These are phyloP conservation scores for Moesziomyces sp. DNA, from an alignment of 1,284 basidiomycete species.

Conservation along the genomic window DNA sequence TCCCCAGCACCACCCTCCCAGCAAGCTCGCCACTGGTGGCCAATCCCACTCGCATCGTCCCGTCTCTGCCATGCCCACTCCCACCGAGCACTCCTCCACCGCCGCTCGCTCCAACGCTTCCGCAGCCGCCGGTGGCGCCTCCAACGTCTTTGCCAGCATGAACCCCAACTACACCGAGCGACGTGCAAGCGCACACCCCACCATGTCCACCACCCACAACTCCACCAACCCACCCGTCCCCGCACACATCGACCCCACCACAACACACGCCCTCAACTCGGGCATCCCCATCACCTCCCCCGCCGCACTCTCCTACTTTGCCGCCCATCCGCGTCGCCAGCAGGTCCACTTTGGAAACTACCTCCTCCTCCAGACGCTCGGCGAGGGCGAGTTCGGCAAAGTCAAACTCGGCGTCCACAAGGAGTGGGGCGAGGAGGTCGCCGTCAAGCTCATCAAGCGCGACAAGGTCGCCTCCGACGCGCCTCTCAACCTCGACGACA, in stretches of 20 bases:
- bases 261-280: constrained; percentile 52
- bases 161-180: constrained; percentile 51
- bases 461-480: constrained; percentile 85
- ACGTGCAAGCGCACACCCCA: constrained; percentile 61
- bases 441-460: constrained; percentile 94
- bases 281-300: constrained; percentile 66
- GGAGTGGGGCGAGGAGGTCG: constrained; percentile 95
- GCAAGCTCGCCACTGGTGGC: constrained; percentile 57
- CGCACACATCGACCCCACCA: constrained; percentile 43
- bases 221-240: constrained; percentile 5
- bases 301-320: constrained; percentile 65
- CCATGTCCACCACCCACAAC: constrained; percentile 44
- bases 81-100: constrained; percentile 33
- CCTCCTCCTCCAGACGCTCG: constrained; percentile 66
- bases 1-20: constrained; percentile 51
- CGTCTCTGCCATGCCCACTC: constrained; percentile 62
- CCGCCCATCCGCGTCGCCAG: constrained; percentile 65
- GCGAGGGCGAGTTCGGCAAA: constrained; percentile 99
- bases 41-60: constrained; percentile 59
- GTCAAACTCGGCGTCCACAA: constrained; percentile 97
- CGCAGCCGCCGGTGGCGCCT: constrained; percentile 8
- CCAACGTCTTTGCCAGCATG: constrained; percentile 49
- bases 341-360: constrained; percentile 68
- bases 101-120: constrained; percentile 8
- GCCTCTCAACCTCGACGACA: constrained; percentile 43